Conservation (phyloP, 2,329 filamentous ascomycete species). For the Aspergillus glaucus region DNA sequence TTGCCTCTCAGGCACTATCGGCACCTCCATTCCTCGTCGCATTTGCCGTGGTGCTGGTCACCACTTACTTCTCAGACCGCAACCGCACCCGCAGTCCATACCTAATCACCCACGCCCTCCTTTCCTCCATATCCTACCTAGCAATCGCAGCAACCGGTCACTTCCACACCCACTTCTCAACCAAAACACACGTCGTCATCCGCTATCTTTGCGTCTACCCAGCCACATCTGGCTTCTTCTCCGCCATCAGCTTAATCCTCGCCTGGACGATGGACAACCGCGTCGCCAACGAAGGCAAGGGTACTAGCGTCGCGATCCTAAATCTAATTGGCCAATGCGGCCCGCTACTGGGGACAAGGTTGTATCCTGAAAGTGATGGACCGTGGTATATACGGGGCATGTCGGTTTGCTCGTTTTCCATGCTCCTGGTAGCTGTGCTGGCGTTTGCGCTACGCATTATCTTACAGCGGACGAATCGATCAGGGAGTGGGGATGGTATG, state of each 20-base stretch:
- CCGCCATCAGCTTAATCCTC: constrained; percentile 74
- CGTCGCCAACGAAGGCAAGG: constrained; percentile 59
- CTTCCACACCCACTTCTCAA: constrained; percentile 34
- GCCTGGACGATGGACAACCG: constrained; percentile 90
- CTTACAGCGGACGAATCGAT: constrained; percentile 46
- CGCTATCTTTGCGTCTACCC: constrained; percentile 73
- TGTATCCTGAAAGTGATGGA: constrained; percentile 55
- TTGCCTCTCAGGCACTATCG: constrained; percentile 68
- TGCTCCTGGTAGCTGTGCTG: constrained; percentile 55
- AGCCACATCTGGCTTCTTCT: constrained; percentile 74
- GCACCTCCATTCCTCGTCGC: constrained; percentile 75
- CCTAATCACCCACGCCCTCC: constrained; percentile 62
- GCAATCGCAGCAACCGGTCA: constrained; percentile 51
- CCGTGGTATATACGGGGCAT: constrained; percentile 61
- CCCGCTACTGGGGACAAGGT: constrained; percentile 60
- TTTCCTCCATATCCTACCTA: constrained; percentile 62
- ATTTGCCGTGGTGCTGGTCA: constrained; percentile 65
- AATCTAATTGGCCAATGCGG: constrained; percentile 78
- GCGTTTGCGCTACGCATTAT: constrained; percentile 51
- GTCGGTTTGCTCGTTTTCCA: constrained; percentile 56
- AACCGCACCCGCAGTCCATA: constrained; percentile 56
- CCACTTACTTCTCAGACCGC: constrained; percentile 66
- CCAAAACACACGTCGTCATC: constrained; percentile 31
- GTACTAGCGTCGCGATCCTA: constrained; percentile 70
- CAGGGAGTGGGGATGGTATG: constrained; percentile 6